Percentiles rank a stretch among this genome's conserved stretches.
These are phyloP conservation scores for Ogataea salicorniae DNA, from an alignment of 805 yeast genomes.

Conservation along the genomic window DNA sequence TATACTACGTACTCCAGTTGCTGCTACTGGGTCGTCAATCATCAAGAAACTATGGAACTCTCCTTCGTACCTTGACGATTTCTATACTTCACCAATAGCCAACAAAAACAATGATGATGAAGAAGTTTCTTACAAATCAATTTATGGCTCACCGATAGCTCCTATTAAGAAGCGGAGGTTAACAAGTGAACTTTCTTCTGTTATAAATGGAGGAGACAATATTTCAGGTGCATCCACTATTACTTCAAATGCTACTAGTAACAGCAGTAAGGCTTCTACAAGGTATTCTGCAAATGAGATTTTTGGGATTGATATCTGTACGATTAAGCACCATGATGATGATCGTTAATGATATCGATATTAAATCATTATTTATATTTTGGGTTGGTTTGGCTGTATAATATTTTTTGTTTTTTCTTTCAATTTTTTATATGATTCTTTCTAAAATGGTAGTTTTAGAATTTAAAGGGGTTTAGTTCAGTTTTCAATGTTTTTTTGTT, in stretches of 20 bases:
- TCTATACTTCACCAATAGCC: slow-evolving; percentile 48
- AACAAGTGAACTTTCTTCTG: slow-evolving; percentile 9
- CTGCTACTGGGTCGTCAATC: slow-evolving; percentile 29
- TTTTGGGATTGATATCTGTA: slow-evolving; percentile 54
- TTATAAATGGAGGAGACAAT: not conserved
- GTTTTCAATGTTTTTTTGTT: no score
- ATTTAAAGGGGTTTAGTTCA: no score
- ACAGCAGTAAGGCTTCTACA: slow-evolving; percentile 9
- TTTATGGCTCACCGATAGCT: slow-evolving; percentile 34
- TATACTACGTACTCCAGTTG: slow-evolving; percentile 17
- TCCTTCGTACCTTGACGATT: slow-evolving; percentile 63
- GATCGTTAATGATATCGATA: slow-evolving; percentile 4
- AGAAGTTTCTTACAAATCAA: slow-evolving; percentile 20
- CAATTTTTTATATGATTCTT: no score
- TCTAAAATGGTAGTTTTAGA: no score
- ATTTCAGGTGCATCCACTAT: not conserved
- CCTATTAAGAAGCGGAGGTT: slow-evolving; percentile 17
- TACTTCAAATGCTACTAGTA: not conserved
- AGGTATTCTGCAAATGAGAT: slow-evolving; percentile 40
- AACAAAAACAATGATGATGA: slow-evolving; percentile 21
- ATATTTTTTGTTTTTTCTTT: not conserved
- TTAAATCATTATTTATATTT: no score
- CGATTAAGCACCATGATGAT: slow-evolving; percentile 28
- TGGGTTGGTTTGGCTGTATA: not conserved
- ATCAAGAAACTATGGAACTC: slow-evolving; percentile 57